Evolutionary conservation across 345 rosid species (phyloP), one percentile per base, ranked within the genome.

Genomic region (Moricandia moricandioides): DNA sequence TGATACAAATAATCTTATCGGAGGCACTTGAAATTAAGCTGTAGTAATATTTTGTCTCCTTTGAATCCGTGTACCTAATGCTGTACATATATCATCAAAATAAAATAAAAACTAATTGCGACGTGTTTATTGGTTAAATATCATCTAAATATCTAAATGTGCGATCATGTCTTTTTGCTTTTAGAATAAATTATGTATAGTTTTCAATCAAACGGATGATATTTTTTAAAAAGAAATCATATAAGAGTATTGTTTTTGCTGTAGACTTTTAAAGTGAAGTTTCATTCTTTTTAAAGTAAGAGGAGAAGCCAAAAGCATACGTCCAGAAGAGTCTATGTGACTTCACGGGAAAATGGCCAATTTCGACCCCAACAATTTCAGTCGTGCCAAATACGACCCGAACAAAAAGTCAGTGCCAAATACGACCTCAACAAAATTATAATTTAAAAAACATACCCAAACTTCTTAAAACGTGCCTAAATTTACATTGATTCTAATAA

Each of bases 281-380:
- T 49, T 51, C 27, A 49, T 10, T 69, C 69, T 17, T 54, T 14
- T 39, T 0, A 29, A 62, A 69, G 14, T 16, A 34, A 76, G 34
- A 69, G 17, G 56, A 35, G 39, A 76, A 62, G 47, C 79, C 62
- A 68, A 27, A 40, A 61, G 86, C 51, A 75, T 67, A 66, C 24
- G 73, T 63, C 69, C 85, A 85, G 84, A 86, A 83, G 88, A 84
- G 86, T 83, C 86, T 86, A 84, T 86, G 91, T 91, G 89, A 87
- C 88, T 62, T 71, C 82, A 72, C 80, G n/a, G n/a, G n/a, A n/a
- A n/a, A n/a, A n/a, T n/a, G n/a, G n/a, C n/a, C n/a, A n/a, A n/a
- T n/a, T n/a, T n/a, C n/a, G n/a, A n/a, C n/a, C n/a, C n/a, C n/a
- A n/a, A n/a, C n/a, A n/a, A n/a, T n/a, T n/a, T n/a, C n/a, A n/a